A percentile compares a stretch with the other conserved stretches of the same genome.
Evolutionary conservation across 768 basidiomycete species (phyloP).

Genomic region (Lactarius vividus): DNA sequence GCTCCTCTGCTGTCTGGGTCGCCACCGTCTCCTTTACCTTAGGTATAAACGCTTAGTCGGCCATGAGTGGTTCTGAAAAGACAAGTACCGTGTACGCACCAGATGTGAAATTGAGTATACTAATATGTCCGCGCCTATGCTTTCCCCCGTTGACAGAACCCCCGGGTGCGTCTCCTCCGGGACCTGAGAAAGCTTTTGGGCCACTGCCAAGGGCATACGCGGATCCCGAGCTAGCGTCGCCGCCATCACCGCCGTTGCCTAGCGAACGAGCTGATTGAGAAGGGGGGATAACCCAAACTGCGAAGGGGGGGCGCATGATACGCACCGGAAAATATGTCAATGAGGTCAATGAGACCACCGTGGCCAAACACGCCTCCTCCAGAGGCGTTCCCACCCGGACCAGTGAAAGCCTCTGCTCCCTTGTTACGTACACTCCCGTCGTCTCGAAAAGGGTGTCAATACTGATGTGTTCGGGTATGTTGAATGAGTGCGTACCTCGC

Average conservation of each 20-base stretch:
- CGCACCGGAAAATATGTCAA: slow-evolving; percentile 21
- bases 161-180: slow-evolving; percentile 33
- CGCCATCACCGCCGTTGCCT: slow-evolving; percentile 29
- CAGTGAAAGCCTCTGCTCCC: slow-evolving; percentile 13
- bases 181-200: slow-evolving; percentile 32
- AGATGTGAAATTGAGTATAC: slow-evolving; percentile 32
- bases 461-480: not conserved
- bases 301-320: not conserved
- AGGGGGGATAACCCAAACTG: not conserved
- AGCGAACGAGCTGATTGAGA: not conserved
- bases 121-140: slow-evolving; percentile 5
- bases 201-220: slow-evolving; percentile 28
- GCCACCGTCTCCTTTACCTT: slow-evolving; percentile 24
- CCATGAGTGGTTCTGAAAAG: not conserved
- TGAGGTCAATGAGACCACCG: slow-evolving; percentile 18
- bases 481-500: slow-evolving; percentile 4
- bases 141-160: slow-evolving; percentile 28
- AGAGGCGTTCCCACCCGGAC: slow-evolving; percentile 21
- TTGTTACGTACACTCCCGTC: not conserved
- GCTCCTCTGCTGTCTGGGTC: slow-evolving; percentile 18
- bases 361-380: slow-evolving; percentile 14
- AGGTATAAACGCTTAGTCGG: not conserved
- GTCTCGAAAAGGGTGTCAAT: slow-evolving; percentile 2
- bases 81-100: slow-evolving; percentile 28
- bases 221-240: slow-evolving; percentile 32